A percentile compares a stretch with the other conserved stretches of the same genome.
Conservation (phyloP, 2,329 filamentous ascomycete genomes). For the Phialophora expanda region DNA sequence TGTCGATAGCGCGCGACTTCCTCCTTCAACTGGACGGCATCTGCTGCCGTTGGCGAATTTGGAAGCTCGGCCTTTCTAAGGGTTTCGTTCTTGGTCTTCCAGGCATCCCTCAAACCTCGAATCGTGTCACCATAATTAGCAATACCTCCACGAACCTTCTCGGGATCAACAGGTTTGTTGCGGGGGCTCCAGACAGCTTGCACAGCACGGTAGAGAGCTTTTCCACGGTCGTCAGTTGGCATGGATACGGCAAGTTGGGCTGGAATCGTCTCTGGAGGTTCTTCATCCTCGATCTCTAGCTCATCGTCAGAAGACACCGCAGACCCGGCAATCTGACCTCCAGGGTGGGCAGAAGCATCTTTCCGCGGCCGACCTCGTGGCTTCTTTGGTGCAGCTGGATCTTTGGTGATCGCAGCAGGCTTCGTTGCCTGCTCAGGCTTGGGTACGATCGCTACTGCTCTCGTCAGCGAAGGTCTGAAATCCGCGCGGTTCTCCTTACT, state of each 20-base stretch:
- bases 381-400: conserved; percentile 32
- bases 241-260: conserved; percentile 59
- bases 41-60: conserved; percentile 49
- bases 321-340: conserved; percentile 47
- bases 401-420: conserved; percentile 7
- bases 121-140: conserved; percentile 65
- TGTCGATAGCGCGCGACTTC: conserved; percentile 64
- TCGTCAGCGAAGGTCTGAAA: conserved; percentile 14
- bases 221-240: conserved; percentile 57
- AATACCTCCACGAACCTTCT: conserved; percentile 61
- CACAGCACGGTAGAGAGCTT: conserved; percentile 60
- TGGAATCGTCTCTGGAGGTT: conserved; percentile 60
- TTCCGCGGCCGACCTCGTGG: conserved; percentile 40
- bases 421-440: conserved; percentile 34
- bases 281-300: conserved; percentile 58
- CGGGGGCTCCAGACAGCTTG: conserved; percentile 66
- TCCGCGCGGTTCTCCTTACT: conserved; percentile 9
- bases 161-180: conserved; percentile 55
- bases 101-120: conserved; percentile 64
- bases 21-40: conserved; percentile 61
- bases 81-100: conserved; percentile 63
- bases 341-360: conserved; percentile 26
- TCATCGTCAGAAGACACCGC: conserved; percentile 50
- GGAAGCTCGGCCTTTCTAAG: conserved; percentile 64
- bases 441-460: conserved; percentile 16